Evolutionary conservation across 2,329 filamentous ascomycete genomes (phyloP).

Genomic region (Mycosphaerella sp.): DNA sequence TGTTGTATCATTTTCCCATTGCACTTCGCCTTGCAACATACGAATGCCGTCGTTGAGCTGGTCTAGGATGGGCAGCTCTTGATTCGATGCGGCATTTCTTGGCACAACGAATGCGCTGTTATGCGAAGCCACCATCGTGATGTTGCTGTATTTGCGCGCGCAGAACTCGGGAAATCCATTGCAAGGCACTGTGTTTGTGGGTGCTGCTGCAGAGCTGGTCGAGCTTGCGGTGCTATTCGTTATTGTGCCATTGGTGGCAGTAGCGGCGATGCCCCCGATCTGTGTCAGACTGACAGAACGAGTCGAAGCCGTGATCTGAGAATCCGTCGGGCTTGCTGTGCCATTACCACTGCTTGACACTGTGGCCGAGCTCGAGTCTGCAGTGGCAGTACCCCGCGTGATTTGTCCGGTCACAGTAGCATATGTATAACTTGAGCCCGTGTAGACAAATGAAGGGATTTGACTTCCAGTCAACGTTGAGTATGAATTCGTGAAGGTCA

Average conservation of each 20-base stretch:
- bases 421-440: slow-evolving; percentile 29
- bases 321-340: slow-evolving; percentile 14
- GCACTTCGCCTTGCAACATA: slow-evolving; percentile 56
- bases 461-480: slow-evolving; percentile 21
- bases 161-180: slow-evolving; percentile 71
- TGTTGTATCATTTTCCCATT: slow-evolving; percentile 50
- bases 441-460: slow-evolving; percentile 23
- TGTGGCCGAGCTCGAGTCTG: slow-evolving; percentile 36
- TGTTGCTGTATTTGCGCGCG: slow-evolving; percentile 68
- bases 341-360: slow-evolving; percentile 38
- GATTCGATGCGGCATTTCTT: slow-evolving; percentile 71
- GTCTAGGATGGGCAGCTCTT: slow-evolving; percentile 58
- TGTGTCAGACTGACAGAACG: slow-evolving; percentile 23
- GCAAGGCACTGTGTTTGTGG: slow-evolving; percentile 70
- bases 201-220: slow-evolving; percentile 25
- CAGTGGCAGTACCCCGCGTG: slow-evolving; percentile 8
- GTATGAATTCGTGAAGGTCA: slow-evolving; percentile 27
- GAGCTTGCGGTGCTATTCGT: slow-evolving; percentile 27
- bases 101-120: slow-evolving; percentile 70
- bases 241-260: slow-evolving; percentile 18
- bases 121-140: slow-evolving; percentile 71
- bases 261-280: slow-evolving; percentile 16
- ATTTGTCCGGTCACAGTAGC: slow-evolving; percentile 25
- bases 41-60: slow-evolving; percentile 74
- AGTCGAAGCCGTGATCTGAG: slow-evolving; percentile 24